A percentile compares a stretch with the other conserved stretches of the same genome.
Conservation (phyloP, 306 rosid genomes). For the Acacia crassicarpa region DNA sequence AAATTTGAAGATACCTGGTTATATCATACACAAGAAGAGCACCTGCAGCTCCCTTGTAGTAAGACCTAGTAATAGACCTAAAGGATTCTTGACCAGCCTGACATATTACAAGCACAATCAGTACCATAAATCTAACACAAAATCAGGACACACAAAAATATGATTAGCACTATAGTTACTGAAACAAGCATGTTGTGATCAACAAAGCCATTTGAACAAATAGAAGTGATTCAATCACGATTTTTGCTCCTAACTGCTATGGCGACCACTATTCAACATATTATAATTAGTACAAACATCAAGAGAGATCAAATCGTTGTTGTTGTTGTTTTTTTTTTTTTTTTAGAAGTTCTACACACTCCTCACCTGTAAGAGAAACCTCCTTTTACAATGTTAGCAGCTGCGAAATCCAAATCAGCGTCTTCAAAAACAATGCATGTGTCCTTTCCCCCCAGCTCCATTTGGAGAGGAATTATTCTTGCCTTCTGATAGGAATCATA, state of each 20-base stretch:
- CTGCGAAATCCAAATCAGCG: conserved; percentile 87
- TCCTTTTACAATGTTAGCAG: conserved; percentile 80
- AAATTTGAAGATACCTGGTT: conserved; percentile 66
- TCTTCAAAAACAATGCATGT: conserved; percentile 96
- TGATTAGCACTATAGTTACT: not conserved
- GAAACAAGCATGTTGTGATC: not conserved
- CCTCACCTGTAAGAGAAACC: conserved; percentile 85
- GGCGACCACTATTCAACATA: conserved; percentile 22
- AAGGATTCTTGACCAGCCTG: conserved; percentile 99
- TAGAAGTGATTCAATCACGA: not conserved
- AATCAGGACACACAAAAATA: not conserved
- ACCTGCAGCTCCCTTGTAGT: conserved; percentile 96
- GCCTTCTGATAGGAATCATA: conserved; percentile 74
- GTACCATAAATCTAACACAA: conserved; percentile 9
- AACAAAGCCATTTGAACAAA: not conserved
- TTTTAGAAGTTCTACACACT: not conserved
- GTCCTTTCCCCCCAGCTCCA: conserved; percentile 93
- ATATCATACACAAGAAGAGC: conserved; percentile 95
- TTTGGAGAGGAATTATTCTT: conserved; percentile 87
- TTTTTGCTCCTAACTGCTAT: not conserved
- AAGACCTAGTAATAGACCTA: conserved; percentile 94
- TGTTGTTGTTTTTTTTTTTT: not conserved
- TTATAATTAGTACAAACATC: not conserved
- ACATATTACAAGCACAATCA: conserved; percentile 24
- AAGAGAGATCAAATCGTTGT: not conserved